Percentiles rank a stretch among this genome's conserved stretches.
phyloP scores from a whole-genome alignment of 495 filamentous ascomycete species.

The Penicillium argentinense region DNA sequence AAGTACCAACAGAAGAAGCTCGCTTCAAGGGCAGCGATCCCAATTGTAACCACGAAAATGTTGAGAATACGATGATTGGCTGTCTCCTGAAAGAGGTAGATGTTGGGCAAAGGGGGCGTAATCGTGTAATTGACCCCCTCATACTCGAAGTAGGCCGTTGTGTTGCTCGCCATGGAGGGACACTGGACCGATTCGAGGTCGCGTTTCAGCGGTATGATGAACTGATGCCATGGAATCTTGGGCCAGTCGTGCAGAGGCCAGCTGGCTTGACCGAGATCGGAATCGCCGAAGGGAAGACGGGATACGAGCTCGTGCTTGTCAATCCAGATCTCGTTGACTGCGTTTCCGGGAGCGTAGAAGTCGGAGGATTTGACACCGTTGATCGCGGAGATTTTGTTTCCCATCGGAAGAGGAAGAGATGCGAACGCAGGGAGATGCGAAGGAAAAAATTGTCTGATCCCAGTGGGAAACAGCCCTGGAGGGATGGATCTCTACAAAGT shows the following conservation, averaged over 20 bases:
- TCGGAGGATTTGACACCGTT: constrained; percentile 33
- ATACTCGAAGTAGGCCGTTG: too few relatives aligned
- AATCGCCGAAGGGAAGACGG: constrained; percentile 38
- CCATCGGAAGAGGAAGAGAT: constrained; percentile 21
- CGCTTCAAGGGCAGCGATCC: too few relatives aligned
- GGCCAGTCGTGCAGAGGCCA: constrained; percentile 32
- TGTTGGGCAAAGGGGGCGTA: too few relatives aligned
- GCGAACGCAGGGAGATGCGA: not conserved
- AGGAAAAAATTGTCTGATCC: too few relatives aligned
- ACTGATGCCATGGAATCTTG: constrained; percentile 44
- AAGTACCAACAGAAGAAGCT: too few relatives aligned
- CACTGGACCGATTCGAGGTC: not conserved
- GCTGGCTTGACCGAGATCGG: constrained; percentile 34
- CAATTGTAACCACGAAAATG: too few relatives aligned
- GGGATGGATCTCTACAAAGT: too few relatives aligned
- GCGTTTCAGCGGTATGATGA: constrained; percentile 41
- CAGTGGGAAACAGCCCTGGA: too few relatives aligned
- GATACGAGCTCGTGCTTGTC: constrained; percentile 37
- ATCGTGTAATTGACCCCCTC: too few relatives aligned
- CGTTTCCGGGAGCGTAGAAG: constrained; percentile 36
- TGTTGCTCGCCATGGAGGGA: not conserved
- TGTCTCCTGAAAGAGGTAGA: too few relatives aligned
- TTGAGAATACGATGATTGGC: too few relatives aligned
- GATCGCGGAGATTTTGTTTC: constrained; percentile 35
- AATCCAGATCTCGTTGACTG: constrained; percentile 41